These are phyloP conservation scores for Pachyrhizus erosus DNA, from an alignment of 306 rosid species.

Conservation along the genomic window DNA sequence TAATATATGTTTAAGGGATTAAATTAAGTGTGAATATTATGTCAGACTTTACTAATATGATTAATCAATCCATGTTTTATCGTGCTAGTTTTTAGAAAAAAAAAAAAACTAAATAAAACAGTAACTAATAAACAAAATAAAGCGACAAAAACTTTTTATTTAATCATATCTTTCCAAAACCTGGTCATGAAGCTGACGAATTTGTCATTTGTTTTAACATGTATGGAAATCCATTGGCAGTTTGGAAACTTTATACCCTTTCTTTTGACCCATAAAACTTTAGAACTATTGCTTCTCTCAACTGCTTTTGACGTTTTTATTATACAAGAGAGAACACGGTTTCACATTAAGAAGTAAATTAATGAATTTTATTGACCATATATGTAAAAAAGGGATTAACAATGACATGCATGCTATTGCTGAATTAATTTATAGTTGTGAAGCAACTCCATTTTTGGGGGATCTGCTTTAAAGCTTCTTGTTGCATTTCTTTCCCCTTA, in stretches of 20 bases:
- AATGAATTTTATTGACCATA: constrained; percentile 7
- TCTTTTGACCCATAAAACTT: constrained; percentile 14
- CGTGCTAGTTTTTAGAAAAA: not conserved
- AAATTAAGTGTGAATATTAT: too few species aligned
- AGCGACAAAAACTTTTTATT: not conserved
- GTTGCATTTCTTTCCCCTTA: constrained; percentile 13
- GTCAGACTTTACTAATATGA: too few species aligned
- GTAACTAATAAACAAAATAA: not conserved
- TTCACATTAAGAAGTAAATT: constrained; percentile 15
- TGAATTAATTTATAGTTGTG: not conserved
- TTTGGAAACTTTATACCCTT: not conserved
- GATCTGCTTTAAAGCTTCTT: not conserved
- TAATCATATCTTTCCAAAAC: not conserved
- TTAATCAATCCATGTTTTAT: not conserved
- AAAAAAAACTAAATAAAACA: not conserved
- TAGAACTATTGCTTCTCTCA: not conserved
- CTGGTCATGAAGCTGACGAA: not conserved
- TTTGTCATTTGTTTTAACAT: not conserved
- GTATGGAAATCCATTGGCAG: not conserved
- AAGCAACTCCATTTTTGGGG: not conserved
- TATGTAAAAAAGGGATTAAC: not conserved
- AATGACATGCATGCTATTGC: not conserved
- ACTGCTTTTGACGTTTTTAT: not conserved
- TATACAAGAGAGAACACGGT: not conserved
- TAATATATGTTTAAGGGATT: not conserved